A percentile compares a stretch with the other conserved stretches of the same genome.
Evolutionary conservation across 495 filamentous ascomycete genomes (phyloP).

Genomic region (Tuber umbilicatum): DNA sequence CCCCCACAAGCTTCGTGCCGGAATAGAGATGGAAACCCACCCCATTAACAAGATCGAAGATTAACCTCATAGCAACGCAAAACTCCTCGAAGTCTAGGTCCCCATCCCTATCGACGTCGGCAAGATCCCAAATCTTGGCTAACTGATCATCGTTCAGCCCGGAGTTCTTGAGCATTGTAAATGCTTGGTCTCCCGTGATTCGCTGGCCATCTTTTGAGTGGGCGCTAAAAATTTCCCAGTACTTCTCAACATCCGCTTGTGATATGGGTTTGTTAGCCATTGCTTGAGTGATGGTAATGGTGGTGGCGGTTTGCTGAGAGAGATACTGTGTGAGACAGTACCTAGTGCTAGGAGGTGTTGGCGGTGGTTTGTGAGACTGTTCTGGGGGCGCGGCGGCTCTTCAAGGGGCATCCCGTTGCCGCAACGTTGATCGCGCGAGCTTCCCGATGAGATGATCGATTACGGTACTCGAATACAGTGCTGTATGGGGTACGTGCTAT

Average conservation of each 20-base stretch:
- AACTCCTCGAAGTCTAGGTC: slow-evolving; percentile 99
- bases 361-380: neutral
- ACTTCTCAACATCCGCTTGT: slow-evolving; percentile 90
- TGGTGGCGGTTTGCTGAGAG: neutral
- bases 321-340: neutral
- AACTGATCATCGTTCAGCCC: slow-evolving; percentile 89
- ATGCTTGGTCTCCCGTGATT: slow-evolving; percentile 84
- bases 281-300: slow-evolving; percentile 37
- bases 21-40: slow-evolving; percentile 49
- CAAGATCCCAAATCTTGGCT: slow-evolving; percentile 93
- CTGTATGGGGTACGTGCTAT: no score
- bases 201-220: slow-evolving; percentile 73
- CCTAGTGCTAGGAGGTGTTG: neutral
- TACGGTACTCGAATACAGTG: no score
- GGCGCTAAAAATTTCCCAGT: slow-evolving; percentile 97
- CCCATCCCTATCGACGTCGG: slow-evolving; percentile 93
- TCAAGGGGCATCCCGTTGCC: neutral
- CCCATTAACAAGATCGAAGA: slow-evolving; percentile 94
- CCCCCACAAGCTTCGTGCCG: slow-evolving; percentile 16
- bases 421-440: neutral
- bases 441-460: neutral
- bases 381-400: neutral
- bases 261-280: slow-evolving; percentile 81
- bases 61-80: slow-evolving; percentile 95
- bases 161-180: slow-evolving; percentile 91